Evolutionary conservation across 306 rosid genomes (phyloP).

Genomic region (Sechiopsis laciniata): DNA sequence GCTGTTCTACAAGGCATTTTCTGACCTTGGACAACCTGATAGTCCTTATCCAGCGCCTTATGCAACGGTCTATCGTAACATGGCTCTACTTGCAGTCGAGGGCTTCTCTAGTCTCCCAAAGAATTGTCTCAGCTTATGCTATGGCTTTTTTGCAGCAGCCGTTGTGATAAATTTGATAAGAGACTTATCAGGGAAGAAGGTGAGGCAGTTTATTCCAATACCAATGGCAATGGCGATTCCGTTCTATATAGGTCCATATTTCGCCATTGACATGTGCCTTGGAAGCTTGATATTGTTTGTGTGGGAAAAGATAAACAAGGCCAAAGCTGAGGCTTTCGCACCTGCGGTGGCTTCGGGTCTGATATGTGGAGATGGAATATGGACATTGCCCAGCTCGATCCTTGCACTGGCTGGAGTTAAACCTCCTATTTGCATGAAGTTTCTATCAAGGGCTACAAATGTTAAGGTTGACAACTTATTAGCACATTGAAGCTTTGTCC

Average conservation of each 20-base stretch:
- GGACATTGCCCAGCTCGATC: slow-evolving; percentile 23
- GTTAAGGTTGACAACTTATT: not conserved
- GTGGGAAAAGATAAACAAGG: slow-evolving; percentile 23
- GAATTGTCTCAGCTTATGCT: slow-evolving; percentile 68
- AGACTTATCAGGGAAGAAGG: slow-evolving; percentile 56
- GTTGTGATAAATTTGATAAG: slow-evolving; percentile 54
- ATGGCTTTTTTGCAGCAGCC: slow-evolving; percentile 64
- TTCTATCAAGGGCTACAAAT: slow-evolving; percentile 14
- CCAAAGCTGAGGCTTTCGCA: slow-evolving; percentile 19
- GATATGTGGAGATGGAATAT: slow-evolving; percentile 28
- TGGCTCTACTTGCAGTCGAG: slow-evolving; percentile 75
- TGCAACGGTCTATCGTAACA: slow-evolving; percentile 74
- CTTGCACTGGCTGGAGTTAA: slow-evolving; percentile 19
- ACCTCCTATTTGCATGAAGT: slow-evolving; percentile 28
- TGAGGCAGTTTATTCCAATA: slow-evolving; percentile 64
- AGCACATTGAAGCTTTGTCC: not conserved
- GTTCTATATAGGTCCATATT: slow-evolving; percentile 21
- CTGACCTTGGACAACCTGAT: slow-evolving; percentile 59
- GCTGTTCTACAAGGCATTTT: slow-evolving; percentile 91
- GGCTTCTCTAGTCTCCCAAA: slow-evolving; percentile 90
- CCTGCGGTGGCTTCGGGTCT: slow-evolving; percentile 26
- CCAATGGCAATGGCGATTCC: slow-evolving; percentile 73
- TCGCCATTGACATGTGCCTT: slow-evolving; percentile 25
- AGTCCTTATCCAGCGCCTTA: slow-evolving; percentile 86
- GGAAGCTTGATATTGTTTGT: slow-evolving; percentile 23